These are phyloP conservation scores for Metschnikowia borealis DNA, from an alignment of 805 yeast genomes.

Conservation along the genomic window DNA sequence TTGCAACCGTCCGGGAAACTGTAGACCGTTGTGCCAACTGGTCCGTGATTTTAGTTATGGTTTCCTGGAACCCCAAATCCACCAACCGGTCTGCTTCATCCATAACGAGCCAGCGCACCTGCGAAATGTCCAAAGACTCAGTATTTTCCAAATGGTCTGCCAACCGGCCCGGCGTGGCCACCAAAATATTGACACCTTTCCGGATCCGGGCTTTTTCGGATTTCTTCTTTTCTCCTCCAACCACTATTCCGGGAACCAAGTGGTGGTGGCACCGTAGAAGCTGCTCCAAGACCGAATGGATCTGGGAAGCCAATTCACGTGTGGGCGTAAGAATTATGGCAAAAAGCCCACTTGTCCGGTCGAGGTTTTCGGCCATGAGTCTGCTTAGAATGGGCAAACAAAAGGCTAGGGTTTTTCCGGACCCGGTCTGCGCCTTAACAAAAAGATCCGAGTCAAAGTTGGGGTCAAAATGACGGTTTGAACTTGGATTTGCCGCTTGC, in stretches of 20 bases:
- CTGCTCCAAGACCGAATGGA: slow-evolving; percentile 72
- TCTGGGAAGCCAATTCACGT: slow-evolving; percentile 89
- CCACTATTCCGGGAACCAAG: slow-evolving; percentile 91
- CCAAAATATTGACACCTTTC: slow-evolving; percentile 93
- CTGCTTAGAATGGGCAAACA: slow-evolving; percentile 76
- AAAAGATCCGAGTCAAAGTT: slow-evolving; percentile 36
- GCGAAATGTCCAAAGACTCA: slow-evolving; percentile 61
- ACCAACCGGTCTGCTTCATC: slow-evolving; percentile 97
- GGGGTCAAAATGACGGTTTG: too few species aligned
- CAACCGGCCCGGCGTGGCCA: slow-evolving; percentile 95
- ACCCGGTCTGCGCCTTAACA: slow-evolving; percentile 96
- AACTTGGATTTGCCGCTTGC: too few species aligned
- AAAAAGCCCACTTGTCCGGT: slow-evolving; percentile 68
- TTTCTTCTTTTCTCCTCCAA: slow-evolving; percentile 98
- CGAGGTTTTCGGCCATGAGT: slow-evolving; percentile 49
- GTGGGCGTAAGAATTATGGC: slow-evolving; percentile 92
- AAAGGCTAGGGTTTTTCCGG: slow-evolving; percentile 93
- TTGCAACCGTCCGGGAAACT: slow-evolving; percentile 31
- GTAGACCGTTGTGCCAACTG: slow-evolving; percentile 47
- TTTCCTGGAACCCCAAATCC: slow-evolving; percentile 96
- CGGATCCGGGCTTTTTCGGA: slow-evolving; percentile 93
- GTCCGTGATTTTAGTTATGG: slow-evolving; percentile 70
- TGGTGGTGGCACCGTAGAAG: slow-evolving; percentile 74
- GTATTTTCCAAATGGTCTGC: slow-evolving; percentile 95
- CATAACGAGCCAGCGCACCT: slow-evolving; percentile 79